Evolutionary conservation across 129 eudicot species (phyloP).

Genomic region (Helianthus tuberosus): DNA sequence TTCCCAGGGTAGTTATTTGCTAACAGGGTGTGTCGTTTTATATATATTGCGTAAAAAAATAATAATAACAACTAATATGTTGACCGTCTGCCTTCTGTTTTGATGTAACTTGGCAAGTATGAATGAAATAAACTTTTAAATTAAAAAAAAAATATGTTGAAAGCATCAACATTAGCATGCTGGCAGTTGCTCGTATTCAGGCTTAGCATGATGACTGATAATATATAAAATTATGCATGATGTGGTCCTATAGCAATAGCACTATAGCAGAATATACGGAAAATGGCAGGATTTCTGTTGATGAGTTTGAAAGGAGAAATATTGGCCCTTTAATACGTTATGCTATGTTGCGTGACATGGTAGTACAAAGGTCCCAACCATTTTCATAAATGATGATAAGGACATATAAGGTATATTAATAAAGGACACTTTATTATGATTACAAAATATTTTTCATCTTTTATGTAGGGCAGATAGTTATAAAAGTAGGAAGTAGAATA

Average conservation of each 20-base stretch:
- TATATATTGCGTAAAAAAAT: not conserved
- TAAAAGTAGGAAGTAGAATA: no score
- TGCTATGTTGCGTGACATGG: conserved; percentile 36
- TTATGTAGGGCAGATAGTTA: no score
- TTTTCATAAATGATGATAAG: conserved; percentile 31
- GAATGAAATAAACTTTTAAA: no score
- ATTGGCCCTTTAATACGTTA: conserved; percentile 24
- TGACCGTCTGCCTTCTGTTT: no score
- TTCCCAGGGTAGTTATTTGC: no score
- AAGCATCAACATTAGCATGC: not conserved
- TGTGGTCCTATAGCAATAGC: conserved; percentile 18
- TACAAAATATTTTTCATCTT: not conserved
- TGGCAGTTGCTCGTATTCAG: not conserved
- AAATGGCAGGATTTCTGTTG: conserved; percentile 26
- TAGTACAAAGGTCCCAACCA: conserved; percentile 30
- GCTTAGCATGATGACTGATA: not conserved
- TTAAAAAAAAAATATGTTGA: no score
- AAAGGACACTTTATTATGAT: not conserved
- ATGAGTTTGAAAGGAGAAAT: conserved; percentile 18
- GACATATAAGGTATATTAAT: conserved; percentile 15
- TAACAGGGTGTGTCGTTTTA: no score
- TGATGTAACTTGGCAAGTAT: no score
- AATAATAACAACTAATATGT: no score
- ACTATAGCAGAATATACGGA: conserved; percentile 29
- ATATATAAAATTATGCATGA: conserved; percentile 3